Conservation (phyloP, 495 filamentous ascomycete genomes). For the Wilcoxina mikolae region DNA sequence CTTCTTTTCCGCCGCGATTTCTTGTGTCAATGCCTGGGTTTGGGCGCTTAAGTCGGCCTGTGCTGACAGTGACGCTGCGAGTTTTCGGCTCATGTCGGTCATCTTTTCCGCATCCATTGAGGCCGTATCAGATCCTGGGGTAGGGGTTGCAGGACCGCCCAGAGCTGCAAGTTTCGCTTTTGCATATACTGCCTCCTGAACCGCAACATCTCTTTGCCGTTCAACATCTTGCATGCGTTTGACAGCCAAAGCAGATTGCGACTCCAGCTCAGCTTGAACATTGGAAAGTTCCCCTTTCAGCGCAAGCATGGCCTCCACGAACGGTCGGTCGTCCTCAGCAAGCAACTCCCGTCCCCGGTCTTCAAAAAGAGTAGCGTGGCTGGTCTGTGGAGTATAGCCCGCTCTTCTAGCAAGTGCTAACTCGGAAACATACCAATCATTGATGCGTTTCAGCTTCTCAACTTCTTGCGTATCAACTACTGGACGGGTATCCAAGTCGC, state of each 20-base stretch:
- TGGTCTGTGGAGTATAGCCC: slow-evolving; percentile 62
- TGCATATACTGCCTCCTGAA: slow-evolving; percentile 85
- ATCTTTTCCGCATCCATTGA: slow-evolving; percentile 27
- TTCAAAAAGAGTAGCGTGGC: slow-evolving; percentile 60
- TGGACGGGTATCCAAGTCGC: slow-evolving; percentile 37
- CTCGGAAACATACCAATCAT: slow-evolving; percentile 95
- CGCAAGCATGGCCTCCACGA: slow-evolving; percentile 81
- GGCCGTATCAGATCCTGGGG: slow-evolving; percentile 20
- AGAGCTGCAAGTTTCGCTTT: slow-evolving; percentile 76
- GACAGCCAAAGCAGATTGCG: slow-evolving; percentile 68
- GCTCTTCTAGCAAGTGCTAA: slow-evolving; percentile 75
- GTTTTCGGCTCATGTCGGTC: slow-evolving; percentile 64
- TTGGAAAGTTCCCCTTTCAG: slow-evolving; percentile 75
- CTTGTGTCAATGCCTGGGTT: slow-evolving; percentile 48
- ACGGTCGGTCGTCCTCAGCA: slow-evolving; percentile 74
- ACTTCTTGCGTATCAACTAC: slow-evolving; percentile 46
- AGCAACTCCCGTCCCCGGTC: slow-evolving; percentile 60
- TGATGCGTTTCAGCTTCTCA: slow-evolving; percentile 63
- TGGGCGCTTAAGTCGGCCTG: slow-evolving; percentile 62
- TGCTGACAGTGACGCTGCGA: slow-evolving; percentile 61
- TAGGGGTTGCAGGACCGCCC: slow-evolving; percentile 17
- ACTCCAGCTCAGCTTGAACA: slow-evolving; percentile 73
- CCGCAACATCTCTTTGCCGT: slow-evolving; percentile 77
- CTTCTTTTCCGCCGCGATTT: slow-evolving; percentile 66
- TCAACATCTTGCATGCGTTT: slow-evolving; percentile 85